Percentiles rank a stretch among this genome's conserved stretches.
Evolutionary conservation across 2,329 filamentous ascomycete genomes (phyloP).

Genomic region (Ramularia collo-cygni): DNA sequence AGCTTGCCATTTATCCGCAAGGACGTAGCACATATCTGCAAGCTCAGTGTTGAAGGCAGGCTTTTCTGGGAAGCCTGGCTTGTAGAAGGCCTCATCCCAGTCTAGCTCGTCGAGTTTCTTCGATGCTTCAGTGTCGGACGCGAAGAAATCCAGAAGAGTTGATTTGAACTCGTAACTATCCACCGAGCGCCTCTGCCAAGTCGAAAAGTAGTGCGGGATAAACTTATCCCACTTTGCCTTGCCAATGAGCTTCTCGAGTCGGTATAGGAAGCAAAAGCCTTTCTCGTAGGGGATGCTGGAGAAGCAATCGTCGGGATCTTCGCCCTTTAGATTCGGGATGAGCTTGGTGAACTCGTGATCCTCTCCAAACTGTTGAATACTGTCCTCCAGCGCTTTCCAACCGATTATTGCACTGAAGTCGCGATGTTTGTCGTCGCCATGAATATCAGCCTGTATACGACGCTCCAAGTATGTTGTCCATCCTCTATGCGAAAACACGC

Average conservation of each 20-base stretch:
- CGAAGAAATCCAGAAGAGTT: conserved; percentile 80
- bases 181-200: conserved; percentile 76
- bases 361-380: conserved; percentile 68
- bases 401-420: conserved; percentile 95
- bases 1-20: conserved; percentile 75
- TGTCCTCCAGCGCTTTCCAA: conserved; percentile 82
- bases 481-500: conserved; percentile 67
- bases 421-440: conserved; percentile 72
- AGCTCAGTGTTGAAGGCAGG: conserved; percentile 84
- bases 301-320: conserved; percentile 94
- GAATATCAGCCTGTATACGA: conserved; percentile 67
- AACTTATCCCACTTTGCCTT: conserved; percentile 88
- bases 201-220: conserved; percentile 89
- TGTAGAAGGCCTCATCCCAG: conserved; percentile 86
- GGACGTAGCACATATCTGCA: conserved; percentile 74
- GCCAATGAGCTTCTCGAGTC: conserved; percentile 78
- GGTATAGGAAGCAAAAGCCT: conserved; percentile 88
- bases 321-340: conserved; percentile 75
- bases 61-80: conserved; percentile 82
- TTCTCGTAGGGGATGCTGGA: conserved; percentile 92
- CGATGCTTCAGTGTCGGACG: conserved; percentile 53
- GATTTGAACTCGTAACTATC: conserved; percentile 93
- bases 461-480: conserved; percentile 96
- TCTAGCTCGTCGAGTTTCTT: conserved; percentile 67
- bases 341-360: conserved; percentile 93